Base-by-base conservation (phyloP, 805 yeast genomes). In the Teunomyces aglyptinius region DNA sequence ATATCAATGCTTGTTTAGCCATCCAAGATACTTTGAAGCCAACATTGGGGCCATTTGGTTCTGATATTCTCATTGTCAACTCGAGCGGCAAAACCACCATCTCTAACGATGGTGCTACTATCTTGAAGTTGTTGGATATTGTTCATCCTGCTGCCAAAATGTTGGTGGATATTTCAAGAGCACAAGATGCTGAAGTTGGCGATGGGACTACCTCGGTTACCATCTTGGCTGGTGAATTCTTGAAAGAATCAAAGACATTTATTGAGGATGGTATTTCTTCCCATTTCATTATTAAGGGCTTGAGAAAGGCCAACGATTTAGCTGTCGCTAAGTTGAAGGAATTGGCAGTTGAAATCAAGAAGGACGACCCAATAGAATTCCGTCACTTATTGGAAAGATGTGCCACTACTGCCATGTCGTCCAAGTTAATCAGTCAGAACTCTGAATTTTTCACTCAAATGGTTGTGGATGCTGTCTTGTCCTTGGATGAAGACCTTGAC, bases 131-230 rank as follows among this genome's bases (percentile, higher is more conserved):
- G 47, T 71, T 94, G 55, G 99, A 94, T 61, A 95, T 94, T 46
- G 97, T 94, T 20, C 99, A 94, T 61, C 99, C 99, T 7, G 99
- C 99, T 8, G 99, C 99, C 10, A 90, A 89, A 66, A 91, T 92
- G 49, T 73, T 92, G 55, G 99, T 92, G 45, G 96, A 92, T 64
- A 87, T 92, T 48, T 87, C 97, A 13, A 85, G 95, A 64, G 90
- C 96, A 2, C 99, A 92, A 71, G 99, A 92, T 65, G 96, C 95
- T 49, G 98, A 92, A 67, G 96, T 94, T 53, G 99, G 99, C 49
- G 99, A 92, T 70, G 99, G 99, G 55, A 92, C 99, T 38, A 92
- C 99, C 1, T 86, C 96, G 24, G 99, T 92, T 16, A 88, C 97
- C 0, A 85, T 92, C 27, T 68, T 94, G 48, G 97, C 98, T 2